phyloP scores from a whole-genome alignment of 108 stramenopile genomes.

The Aurantiochytrium sp. region DNA sequence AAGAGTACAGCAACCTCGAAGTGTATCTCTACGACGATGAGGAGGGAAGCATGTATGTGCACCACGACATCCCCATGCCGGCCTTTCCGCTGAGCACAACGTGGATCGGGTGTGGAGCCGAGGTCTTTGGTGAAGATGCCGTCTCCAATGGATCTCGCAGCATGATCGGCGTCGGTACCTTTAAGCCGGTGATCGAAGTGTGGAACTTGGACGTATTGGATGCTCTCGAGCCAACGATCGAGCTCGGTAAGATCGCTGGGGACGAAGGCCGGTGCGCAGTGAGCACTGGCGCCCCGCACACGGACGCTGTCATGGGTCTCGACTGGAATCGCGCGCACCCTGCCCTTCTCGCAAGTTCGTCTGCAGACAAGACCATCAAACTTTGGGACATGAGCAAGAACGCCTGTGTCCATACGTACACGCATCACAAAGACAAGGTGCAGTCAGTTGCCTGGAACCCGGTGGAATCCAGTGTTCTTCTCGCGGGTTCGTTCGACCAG shows the following conservation, averaged over 20 bases:
- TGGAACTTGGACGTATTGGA: constrained; percentile 98
- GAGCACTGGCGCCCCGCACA: constrained; percentile 74
- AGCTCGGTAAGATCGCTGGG: constrained; percentile 71
- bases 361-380: constrained; percentile 93
- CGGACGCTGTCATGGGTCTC: constrained; percentile 90
- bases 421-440: constrained; percentile 92
- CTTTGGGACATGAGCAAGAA: constrained; percentile 41
- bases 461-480: constrained; percentile 73
- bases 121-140: constrained; percentile 5
- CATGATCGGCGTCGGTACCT: constrained; percentile 79
- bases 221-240: constrained; percentile 80
- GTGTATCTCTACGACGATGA: constrained; percentile 49
- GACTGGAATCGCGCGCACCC: constrained; percentile 88
- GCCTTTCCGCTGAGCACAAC: constrained; percentile 84
- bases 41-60: constrained; percentile 83
- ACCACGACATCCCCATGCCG: constrained; percentile 95
- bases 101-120: constrained; percentile 32
- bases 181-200: constrained; percentile 91
- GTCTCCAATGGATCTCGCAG: constrained; percentile 23
- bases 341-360: constrained; percentile 88
- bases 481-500: constrained; percentile 80
- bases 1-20: constrained; percentile 38
- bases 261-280: constrained; percentile 21
- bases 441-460: constrained; percentile 87
- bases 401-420: constrained; percentile 63